Evolutionary conservation across 129 eudicot species (phyloP), one percentile per base, ranked within the genome.

Genomic region (Flaveria sonorensis): DNA sequence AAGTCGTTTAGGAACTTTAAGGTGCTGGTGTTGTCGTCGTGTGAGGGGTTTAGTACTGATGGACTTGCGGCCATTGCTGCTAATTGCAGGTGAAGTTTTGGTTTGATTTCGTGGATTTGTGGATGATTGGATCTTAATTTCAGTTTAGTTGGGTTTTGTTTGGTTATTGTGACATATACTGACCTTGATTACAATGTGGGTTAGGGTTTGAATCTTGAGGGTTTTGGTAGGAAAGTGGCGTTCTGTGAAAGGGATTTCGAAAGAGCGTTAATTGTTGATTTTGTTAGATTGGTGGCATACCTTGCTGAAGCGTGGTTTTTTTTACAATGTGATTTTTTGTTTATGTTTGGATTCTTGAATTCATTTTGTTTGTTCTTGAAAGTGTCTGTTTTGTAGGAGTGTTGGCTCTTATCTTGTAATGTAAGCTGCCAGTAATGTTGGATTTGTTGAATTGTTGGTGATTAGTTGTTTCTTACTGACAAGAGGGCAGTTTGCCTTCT

Each of bases 31-130:
- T 47, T 75, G 71, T 14, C 24, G 48, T 62, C 79, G 9, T 75
- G 71, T 75, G 79, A 75, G 51, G 79, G 79, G 6, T 75, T 75
- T 26, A 75, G 79, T 61, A 75, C 79, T 47, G 71, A 75, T 75
- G 79, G 79, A 26, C 62, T 75, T 16, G 79, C 79, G 5, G 71
- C 79, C 40, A 46, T 75, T 62, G 79, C 71, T 28, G 62, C 79
- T 63, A 62, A 75, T 62, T 75, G 79, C 71, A 75, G 79, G 79
- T 75, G 21, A 7, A 10, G 2, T 26, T 43, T 19, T 74, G 1
- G n/a, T 60, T 9, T 75, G 7, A 8, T 19, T 40, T 43, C 8
- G 0, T 63, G 3, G 0, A 1, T 60, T 64, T 64, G 21, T 64
- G 20, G 16, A 7, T 6, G 8, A 15, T 15, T 64, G 70, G 7